Evolutionary conservation across 495 filamentous ascomycete species (phyloP).

Genomic region (Penicillium robsamsonii): DNA sequence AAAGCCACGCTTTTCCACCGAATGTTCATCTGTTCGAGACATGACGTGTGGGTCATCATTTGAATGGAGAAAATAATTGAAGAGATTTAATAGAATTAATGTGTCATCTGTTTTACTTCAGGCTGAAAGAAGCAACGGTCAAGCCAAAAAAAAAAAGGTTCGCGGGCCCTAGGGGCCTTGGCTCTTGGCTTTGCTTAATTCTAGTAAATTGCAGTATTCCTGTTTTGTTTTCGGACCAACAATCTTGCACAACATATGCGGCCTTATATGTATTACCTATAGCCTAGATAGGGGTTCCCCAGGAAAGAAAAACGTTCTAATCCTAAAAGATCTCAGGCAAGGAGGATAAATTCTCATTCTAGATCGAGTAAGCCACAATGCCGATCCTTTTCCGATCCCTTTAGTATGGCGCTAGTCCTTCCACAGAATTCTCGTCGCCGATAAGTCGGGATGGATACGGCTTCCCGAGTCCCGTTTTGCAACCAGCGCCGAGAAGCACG

Average conservation of each 20-base stretch:
- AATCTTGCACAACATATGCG: not conserved
- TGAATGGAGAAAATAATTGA: not conserved
- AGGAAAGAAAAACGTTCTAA: not conserved
- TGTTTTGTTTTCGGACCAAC: not conserved
- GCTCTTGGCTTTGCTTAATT: conserved; percentile 1
- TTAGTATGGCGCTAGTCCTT: conserved; percentile 6
- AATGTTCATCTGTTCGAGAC: conserved; percentile 4
- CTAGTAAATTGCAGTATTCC: not conserved
- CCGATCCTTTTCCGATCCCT: not conserved
- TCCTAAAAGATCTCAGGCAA: not conserved
- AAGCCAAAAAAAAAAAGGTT: not conserved
- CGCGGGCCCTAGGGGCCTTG: not conserved
- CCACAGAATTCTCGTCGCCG: conserved; percentile 1
- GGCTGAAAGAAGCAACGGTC: conserved; percentile 1
- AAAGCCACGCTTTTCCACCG: not conserved
- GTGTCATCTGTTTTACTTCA: conserved; percentile 3
- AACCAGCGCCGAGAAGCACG: not conserved
- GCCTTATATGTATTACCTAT: not conserved
- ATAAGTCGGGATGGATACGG: conserved; percentile 20
- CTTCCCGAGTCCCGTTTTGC: conserved; percentile 19
- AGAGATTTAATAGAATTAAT: conserved; percentile 1
- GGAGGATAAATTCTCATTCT: conserved; percentile 8
- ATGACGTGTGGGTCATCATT: conserved; percentile 9
- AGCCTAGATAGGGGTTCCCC: not conserved
- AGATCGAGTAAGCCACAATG: not conserved